Conservation (phyloP, 768 basidiomycete species). For the Pulveroboletus sp. region DNA sequence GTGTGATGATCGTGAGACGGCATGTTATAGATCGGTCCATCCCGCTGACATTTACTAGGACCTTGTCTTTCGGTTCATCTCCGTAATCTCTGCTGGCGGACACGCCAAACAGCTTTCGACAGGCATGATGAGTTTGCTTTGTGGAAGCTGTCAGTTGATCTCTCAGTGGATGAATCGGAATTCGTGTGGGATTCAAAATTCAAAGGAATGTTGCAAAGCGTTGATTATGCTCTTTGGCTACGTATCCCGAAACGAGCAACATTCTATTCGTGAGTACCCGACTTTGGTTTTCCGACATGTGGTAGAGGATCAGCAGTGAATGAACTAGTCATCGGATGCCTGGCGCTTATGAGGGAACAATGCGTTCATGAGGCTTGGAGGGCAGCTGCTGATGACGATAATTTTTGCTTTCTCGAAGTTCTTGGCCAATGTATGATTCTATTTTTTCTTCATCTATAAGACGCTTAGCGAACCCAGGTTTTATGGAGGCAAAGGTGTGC, state of each 20-base stretch:
- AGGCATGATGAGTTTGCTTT: slow-evolving; percentile 15
- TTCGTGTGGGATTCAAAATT: slow-evolving; percentile 23
- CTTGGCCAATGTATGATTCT: slow-evolving; percentile 20
- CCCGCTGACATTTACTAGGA: slow-evolving; percentile 14
- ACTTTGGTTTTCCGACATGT: not conserved
- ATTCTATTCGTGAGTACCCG: slow-evolving; percentile 13
- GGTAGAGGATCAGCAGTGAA: slow-evolving; percentile 13
- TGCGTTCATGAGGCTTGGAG: slow-evolving; percentile 23
- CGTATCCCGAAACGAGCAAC: slow-evolving; percentile 18
- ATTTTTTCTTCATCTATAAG: not conserved
- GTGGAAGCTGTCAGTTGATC: slow-evolving; percentile 16
- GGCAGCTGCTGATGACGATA: slow-evolving; percentile 10
- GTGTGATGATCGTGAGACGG: slow-evolving; percentile 27
- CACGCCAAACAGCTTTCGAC: slow-evolving; percentile 15
- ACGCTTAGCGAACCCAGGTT: slow-evolving; percentile 13
- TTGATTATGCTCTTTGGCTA: slow-evolving; percentile 25
- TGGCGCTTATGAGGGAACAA: slow-evolving; percentile 8
- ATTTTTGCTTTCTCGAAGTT: slow-evolving; percentile 7
- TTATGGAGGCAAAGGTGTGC: slow-evolving; percentile 13
- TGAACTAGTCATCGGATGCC: slow-evolving; percentile 16
- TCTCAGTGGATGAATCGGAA: slow-evolving; percentile 22
- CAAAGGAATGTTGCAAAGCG: slow-evolving; percentile 28
- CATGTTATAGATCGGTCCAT: not conserved
- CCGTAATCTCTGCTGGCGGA: slow-evolving; percentile 10
- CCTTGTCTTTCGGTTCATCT: slow-evolving; percentile 21